Evolutionary conservation across 352 stramenopile genomes (phyloP), one percentile per base, ranked within the genome.

Genomic region (Elongisporangium undulatum): DNA sequence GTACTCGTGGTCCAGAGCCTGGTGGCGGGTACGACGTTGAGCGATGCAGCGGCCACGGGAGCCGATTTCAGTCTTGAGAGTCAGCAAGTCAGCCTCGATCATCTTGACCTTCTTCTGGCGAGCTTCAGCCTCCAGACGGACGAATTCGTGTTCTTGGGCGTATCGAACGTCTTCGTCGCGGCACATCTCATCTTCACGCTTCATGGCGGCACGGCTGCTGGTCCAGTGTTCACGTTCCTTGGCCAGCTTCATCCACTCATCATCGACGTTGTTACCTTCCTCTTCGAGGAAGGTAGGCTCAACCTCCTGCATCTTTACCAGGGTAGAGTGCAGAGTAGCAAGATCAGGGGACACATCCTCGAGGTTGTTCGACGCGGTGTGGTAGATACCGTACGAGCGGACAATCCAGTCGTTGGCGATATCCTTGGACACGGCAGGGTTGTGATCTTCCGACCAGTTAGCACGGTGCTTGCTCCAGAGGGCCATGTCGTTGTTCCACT

Each of bases 211-310:
- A 53, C 86, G 86, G 64, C 87, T 87, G 55, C 82, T 89, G 4
- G 86, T 91, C 86, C 86, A 95, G 77, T 95, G 85, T 71, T 95
- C 86, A 49, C 86, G 86, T 61, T 95, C 86, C 74, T 95, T 95
- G 19, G 81, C 82, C 19, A 95, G 66, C 72, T 95, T 92, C 77
- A 90, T 95, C 86, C 86, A 95, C 64, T 95, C 86, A 34, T 92
- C 86, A 51, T 95, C 84, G 17, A 95, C 79, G 6, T 75, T 69
- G 58, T 90, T 87, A 12, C 86, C 86, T 78, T 95, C 86, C 49
- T 88, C 81, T 59, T 95, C 86, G 2, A 95, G 69, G 52, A 92
- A 72, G 22, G 64, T 58, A 5, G 86, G 84, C 59, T 95, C 86
- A 66, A 87, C 89, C 59, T 92, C 82, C 58, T 92, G 79, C 56